A percentile compares a stretch with the other conserved stretches of the same genome.
phyloP scores from a whole-genome alignment of 768 basidiomycete genomes.

The Gloeophyllum trabeum region DNA sequence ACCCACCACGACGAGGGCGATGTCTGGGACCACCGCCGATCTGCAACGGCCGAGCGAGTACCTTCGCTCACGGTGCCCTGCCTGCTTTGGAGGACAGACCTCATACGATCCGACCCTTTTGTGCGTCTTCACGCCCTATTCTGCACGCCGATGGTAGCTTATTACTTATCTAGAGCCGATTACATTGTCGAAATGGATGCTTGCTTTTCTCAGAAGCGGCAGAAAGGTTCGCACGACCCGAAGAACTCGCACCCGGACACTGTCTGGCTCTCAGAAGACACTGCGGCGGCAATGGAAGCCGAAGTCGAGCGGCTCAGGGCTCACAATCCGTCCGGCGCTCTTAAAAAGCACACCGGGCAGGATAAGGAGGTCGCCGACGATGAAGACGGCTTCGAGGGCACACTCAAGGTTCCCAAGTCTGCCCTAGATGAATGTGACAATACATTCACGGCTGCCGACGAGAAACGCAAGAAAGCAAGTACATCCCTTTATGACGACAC shows the following conservation, averaged over 20 bases:
- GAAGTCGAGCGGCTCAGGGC: too few relatives aligned
- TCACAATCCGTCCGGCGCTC: too few relatives aligned
- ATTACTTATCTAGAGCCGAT: slow-evolving; percentile 11
- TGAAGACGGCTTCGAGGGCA: not conserved
- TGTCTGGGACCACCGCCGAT: too few relatives aligned
- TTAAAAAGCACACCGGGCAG: not conserved
- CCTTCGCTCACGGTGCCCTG: slow-evolving; percentile 13
- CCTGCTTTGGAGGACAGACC: slow-evolving; percentile 16
- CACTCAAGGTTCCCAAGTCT: slow-evolving; percentile 17
- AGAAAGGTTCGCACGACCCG: slow-evolving; percentile 9
- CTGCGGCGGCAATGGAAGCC: slow-evolving; percentile 11
- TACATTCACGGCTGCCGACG: slow-evolving; percentile 20
- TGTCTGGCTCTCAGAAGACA: slow-evolving; percentile 11
- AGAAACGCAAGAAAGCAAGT: slow-evolving; percentile 16
- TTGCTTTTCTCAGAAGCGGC: slow-evolving; percentile 21
- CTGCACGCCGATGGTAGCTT: not conserved
- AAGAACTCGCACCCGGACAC: slow-evolving; percentile 11
- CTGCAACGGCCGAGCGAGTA: slow-evolving; percentile 16
- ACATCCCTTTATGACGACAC: slow-evolving; percentile 19
- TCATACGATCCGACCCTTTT: slow-evolving; percentile 4
- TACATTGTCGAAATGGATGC: slow-evolving; percentile 21
- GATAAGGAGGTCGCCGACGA: not conserved
- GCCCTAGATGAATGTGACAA: slow-evolving; percentile 24
- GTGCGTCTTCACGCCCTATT: slow-evolving; percentile 5
- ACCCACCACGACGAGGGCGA: too few relatives aligned